Base-by-base conservation (phyloP, 1,139 yeast genomes). In the Kluyveromyces sp. region DNA sequence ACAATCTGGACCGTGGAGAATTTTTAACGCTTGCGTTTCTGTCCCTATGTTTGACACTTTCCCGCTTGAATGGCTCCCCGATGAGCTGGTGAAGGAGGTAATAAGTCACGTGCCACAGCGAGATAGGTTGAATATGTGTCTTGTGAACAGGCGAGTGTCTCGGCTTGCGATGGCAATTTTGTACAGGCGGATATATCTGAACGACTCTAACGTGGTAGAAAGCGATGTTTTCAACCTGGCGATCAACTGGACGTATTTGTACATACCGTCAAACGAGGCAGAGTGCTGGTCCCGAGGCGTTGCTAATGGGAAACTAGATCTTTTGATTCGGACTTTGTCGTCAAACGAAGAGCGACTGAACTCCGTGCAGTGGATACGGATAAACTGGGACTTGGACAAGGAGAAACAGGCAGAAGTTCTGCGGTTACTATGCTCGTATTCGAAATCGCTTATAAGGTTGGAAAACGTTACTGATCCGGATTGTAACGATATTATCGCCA, bases 381-480 rank as follows among this genome's bases (percentile, higher is more conserved):
- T 69, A 22, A 69, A 68, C 47, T 68, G 71, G 70, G 73, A 69
- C 49, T 50, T 68, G 34, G 61, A 63, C 39, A 46, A 63, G 3
- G 40, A 39, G 1, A 44, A 58, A 11, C 72, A 68, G 46, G 56
- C 48, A 39, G 43, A 48, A 12, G 54, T 68, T 12, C 44, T 68
- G 6, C 45, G 47, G 7, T 33, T 59, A 4, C 41, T 68, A 9
- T 56, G 66, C 29, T 47, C 50, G 3, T 45, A 56, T 13, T 64
- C 66, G 2, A 43, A 48, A 19, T 58, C 67, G 18, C 47, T 69
- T 13, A 55, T 53, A 41, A 45, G 67, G 29, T 46, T 69, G 33
- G 71, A 68, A 48, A 68, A 66, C 46, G 63, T 69, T 8, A 66
- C 69, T 2, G 66, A 66, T 39, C 67, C 68, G 17, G 44, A 51